Evolutionary conservation across 306 rosid species (phyloP).

Genomic region (Medicago ruthenica): DNA sequence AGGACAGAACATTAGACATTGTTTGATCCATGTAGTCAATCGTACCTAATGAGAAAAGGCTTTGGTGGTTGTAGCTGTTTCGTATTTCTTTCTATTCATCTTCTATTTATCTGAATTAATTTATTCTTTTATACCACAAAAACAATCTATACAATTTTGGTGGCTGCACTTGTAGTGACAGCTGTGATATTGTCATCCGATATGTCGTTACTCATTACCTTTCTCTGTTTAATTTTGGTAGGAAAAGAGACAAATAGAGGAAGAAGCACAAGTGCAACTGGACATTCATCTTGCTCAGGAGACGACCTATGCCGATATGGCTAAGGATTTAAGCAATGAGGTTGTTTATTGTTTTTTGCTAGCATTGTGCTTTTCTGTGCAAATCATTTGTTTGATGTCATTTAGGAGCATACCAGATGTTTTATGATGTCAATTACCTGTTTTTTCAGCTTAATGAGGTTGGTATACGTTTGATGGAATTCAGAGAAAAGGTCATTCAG

Average conservation of each 20-base stretch:
- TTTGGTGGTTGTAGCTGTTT: slow-evolving; percentile 5
- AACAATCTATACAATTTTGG: not conserved
- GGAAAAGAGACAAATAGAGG: slow-evolving; percentile 75
- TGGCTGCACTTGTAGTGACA: slow-evolving; percentile 5
- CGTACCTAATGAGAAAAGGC: not conserved
- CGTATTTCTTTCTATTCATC: not conserved
- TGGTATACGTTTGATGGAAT: slow-evolving; percentile 63
- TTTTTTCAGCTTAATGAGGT: slow-evolving; percentile 67
- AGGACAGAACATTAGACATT: not conserved
- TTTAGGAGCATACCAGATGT: slow-evolving; percentile 25
- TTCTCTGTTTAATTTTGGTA: slow-evolving; percentile 39
- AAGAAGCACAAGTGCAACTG: slow-evolving; percentile 65
- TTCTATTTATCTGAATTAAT: slow-evolving; percentile 12
- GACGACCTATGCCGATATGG: slow-evolving; percentile 72
- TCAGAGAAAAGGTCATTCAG: slow-evolving; percentile 69
- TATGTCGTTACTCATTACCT: slow-evolving; percentile 26
- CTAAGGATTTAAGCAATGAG: slow-evolving; percentile 72
- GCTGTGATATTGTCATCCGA: not conserved
- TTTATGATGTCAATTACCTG: slow-evolving; percentile 41
- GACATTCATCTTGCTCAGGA: slow-evolving; percentile 74
- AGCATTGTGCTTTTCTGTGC: slow-evolving; percentile 30
- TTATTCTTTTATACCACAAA: slow-evolving; percentile 7
- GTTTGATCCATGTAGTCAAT: not conserved
- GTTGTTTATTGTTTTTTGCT: slow-evolving; percentile 51
- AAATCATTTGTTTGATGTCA: slow-evolving; percentile 36